These are phyloP conservation scores for Albatrellus ellisii DNA, from an alignment of 768 basidiomycete genomes.

Conservation along the genomic window DNA sequence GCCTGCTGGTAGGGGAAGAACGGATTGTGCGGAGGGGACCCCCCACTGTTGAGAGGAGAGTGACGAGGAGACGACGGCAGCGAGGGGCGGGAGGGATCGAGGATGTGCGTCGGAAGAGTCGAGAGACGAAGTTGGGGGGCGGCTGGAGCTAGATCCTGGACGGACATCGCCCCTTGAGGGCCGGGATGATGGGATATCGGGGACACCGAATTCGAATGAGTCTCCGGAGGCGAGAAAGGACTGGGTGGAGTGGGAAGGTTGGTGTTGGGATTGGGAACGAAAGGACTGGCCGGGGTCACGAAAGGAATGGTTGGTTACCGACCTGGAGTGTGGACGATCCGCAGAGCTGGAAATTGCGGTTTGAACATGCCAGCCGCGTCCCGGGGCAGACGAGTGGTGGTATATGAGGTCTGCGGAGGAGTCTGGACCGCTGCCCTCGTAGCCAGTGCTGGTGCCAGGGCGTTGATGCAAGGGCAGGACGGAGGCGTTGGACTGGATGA, in stretches of 20 bases:
- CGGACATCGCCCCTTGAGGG: conserved; percentile 24
- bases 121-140: conserved; percentile 41
- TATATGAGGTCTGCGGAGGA: conserved; percentile 19
- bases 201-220: conserved; percentile 32
- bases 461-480: conserved; percentile 26
- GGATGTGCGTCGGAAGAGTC: conserved; percentile 21
- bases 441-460: conserved; percentile 64
- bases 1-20: conserved; percentile 45
- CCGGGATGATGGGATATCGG: conserved; percentile 19
- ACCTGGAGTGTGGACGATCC: conserved; percentile 25
- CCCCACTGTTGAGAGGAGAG: conserved; percentile 23
- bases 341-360: conserved; percentile 24
- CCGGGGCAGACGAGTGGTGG: conserved; percentile 18
- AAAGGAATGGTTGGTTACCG: conserved; percentile 51
- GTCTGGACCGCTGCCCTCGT: conserved; percentile 31
- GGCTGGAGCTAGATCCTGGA: conserved; percentile 34
- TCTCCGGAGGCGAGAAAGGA: conserved; percentile 55
- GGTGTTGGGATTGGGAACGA: conserved; percentile 39
- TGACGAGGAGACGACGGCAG: conserved; percentile 64
- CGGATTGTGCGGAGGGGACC: conserved; percentile 27
- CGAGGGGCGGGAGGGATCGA: conserved; percentile 59
- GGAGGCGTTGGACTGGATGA: no score
- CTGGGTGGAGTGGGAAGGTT: conserved; percentile 25
- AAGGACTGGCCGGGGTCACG: conserved; percentile 72
- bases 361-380: conserved; percentile 26